These are phyloP conservation scores for Candida bentonensis DNA, from an alignment of 805 yeast genomes.

Conservation along the genomic window DNA sequence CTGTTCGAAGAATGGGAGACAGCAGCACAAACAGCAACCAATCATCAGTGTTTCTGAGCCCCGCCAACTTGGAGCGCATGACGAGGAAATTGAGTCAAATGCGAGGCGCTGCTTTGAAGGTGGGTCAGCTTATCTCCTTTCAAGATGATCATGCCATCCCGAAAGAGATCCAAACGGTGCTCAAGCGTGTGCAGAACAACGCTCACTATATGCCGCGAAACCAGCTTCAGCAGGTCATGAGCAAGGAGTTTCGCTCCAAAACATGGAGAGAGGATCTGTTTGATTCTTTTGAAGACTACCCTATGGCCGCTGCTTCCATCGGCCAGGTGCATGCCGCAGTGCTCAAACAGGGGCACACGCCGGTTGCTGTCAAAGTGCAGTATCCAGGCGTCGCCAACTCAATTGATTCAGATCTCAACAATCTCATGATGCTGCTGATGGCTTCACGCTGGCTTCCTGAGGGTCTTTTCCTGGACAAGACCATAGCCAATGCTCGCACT, in stretches of 20 bases:
- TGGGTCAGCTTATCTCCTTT: conserved; percentile 94
- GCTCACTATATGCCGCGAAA: conserved; percentile 95
- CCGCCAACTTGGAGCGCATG: conserved; percentile 73
- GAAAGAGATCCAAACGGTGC: conserved; percentile 63
- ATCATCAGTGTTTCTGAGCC: conserved; percentile 47
- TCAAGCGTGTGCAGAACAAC: conserved; percentile 77
- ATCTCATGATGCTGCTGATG: conserved; percentile 62
- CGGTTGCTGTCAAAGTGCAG: conserved; percentile 89
- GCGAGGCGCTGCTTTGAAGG: conserved; percentile 97
- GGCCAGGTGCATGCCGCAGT: conserved; percentile 91
- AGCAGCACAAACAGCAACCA: not conserved
- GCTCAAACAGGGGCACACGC: conserved; percentile 36
- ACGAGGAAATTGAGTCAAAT: conserved; percentile 79
- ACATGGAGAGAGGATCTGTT: conserved; percentile 58
- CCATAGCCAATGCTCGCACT: conserved; percentile 82
- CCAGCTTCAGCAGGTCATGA: conserved; percentile 68
- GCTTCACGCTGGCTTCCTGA: conserved; percentile 82
- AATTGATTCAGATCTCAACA: conserved; percentile 88
- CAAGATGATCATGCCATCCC: conserved; percentile 84
- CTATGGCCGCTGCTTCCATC: conserved; percentile 94
- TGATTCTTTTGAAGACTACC: conserved; percentile 66
- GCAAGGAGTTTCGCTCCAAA: conserved; percentile 54
- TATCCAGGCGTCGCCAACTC: conserved; percentile 93
- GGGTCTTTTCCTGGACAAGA: conserved; percentile 81
- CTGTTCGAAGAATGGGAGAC: conserved; percentile 48